Base-by-base conservation (phyloP, 768 basidiomycete genomes). In the Suillus americanus region DNA sequence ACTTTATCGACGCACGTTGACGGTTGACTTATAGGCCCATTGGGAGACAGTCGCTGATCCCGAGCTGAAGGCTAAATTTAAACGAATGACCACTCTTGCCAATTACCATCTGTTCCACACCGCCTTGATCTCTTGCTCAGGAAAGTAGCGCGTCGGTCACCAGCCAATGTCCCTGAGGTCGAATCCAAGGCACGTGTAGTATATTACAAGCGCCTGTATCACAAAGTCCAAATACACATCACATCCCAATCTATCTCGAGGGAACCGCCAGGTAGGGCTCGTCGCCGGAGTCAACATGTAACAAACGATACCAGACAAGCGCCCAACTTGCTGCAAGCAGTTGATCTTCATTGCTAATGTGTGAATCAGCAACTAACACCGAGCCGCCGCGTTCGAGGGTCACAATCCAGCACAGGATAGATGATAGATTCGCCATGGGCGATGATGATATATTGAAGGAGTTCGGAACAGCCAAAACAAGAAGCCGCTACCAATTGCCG, bases 21-120 rank as follows among this genome's bases (percentile, higher is more conserved):
- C 12, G 62, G 62, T 41, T 56, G 25, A 41, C 25, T 6, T 3
- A 2, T 61, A 73, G 72, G 68, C 60, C 25, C 70, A 73, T 14
- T 6, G 1, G 50, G 67, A 73, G 13, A 18, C 50, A 8, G 38
- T 14, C 9, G 53, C 51, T 18, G 53, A 65, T n/a, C 40, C 59
- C 18, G 70, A 67, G 5, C 48, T 54, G 9, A 63, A 23, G 7
- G 59, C 51, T 0, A 35, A 40, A 5, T 2, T 73, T 16, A 45
- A 60, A 0, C 59, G 60, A 18, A n/a, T 73, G 33, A 25, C 13
- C 20, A 57, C 72, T 30, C 66, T 74, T 25, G 62, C 33, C 43
- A 50, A 64, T 28, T 60, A 72, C 6, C 64, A 70, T 9, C 25
- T 63, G 2, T 64, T 25, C 60, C 62, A 64, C 62, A 64, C 66